Evolutionary conservation across 371 early-diverging fungal species (phyloP).

Genomic region (Mortierella sp.): DNA sequence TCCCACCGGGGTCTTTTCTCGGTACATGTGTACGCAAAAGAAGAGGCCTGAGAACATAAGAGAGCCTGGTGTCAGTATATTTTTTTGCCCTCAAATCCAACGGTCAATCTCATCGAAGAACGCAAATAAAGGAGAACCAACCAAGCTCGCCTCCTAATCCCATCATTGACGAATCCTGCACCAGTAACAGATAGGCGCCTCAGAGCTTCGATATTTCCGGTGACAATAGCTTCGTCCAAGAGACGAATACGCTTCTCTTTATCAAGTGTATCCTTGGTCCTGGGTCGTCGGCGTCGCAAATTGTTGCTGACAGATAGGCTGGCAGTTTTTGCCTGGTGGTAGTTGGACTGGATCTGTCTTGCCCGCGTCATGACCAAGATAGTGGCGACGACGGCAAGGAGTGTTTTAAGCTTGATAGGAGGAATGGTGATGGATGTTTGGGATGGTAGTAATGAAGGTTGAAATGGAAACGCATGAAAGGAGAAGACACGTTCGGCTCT

Average conservation of each 20-base stretch:
- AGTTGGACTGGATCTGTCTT: slow-evolving; percentile 27
- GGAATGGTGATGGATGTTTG: slow-evolving; percentile 39
- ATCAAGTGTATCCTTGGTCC: slow-evolving; percentile 56
- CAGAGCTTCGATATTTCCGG: slow-evolving; percentile 60
- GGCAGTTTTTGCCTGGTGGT: slow-evolving; percentile 17
- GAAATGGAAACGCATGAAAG: slow-evolving; percentile 2
- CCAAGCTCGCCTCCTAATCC: slow-evolving; percentile 68
- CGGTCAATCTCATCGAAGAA: neutral
- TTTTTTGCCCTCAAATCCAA: neutral
- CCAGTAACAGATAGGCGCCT: slow-evolving; percentile 62
- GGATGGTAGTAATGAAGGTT: neutral
- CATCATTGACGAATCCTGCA: slow-evolving; percentile 67
- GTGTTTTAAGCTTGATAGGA: slow-evolving; percentile 33
- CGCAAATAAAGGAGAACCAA: slow-evolving; percentile 20
- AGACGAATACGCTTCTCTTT: slow-evolving; percentile 60
- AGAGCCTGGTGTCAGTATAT: neutral
- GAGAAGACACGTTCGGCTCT: neutral
- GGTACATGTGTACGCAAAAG: slow-evolving; percentile 58
- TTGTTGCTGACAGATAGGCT: neutral
- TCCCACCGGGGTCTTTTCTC: slow-evolving; percentile 8
- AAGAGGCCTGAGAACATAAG: slow-evolving; percentile 59
- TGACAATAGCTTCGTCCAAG: slow-evolving; percentile 65
- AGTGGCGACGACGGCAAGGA: slow-evolving; percentile 44
- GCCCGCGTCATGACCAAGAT: slow-evolving; percentile 54
- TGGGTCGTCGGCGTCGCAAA: slow-evolving; percentile 36